Evolutionary conservation across 2,329 filamentous ascomycete species (phyloP), one percentile per base, ranked within the genome.

Genomic region (Rhexocercosporidium sp.): DNA sequence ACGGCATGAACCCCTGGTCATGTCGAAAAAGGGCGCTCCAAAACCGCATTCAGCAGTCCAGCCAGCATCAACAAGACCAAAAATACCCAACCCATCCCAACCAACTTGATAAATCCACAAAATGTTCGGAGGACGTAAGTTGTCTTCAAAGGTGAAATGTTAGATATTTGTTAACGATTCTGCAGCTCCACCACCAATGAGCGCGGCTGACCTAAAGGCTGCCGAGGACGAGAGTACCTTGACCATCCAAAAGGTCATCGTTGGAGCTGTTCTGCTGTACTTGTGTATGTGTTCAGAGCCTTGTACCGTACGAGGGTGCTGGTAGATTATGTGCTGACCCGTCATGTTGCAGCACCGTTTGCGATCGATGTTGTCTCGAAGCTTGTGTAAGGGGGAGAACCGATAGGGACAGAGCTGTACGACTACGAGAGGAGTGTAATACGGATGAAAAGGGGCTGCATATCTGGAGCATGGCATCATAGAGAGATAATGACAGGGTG

Each of bases 211-310:
- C 85, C 85, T 94, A 78, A 85, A 85, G 77, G 83, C 84, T 75
- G 85, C 89, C 78, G 91, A 94, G 83, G 82, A 83, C 68, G 86
- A 90, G 78, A 91, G 92, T 60, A 82, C 82, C 75, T 83, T 85
- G 73, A 91, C 89, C 60, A 82, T 95, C 72, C 88, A 91, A 81
- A 85, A 84, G 75, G 90, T 90, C 69, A 77, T 90, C 64, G 85
- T 87, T 46, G 88, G 88, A 18, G 89, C 89, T 70, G 83, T 90
- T 46, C 79, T 92, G 59, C 85, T 96, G 59, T 95, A 95, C 78
- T 81, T 96, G 68, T 93, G 92, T 96, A 88, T 66, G 91, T 71
- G 31, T 41, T n/a, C 41, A 3, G 22, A 27, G 37, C 20, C 29
- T 20, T 25, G 12, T 59, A 3, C 25, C n/a, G 31, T 49, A 25